Evolutionary conservation across 805 yeast species (phyloP).

Genomic region (Schwanniomyces vanrijiae): DNA sequence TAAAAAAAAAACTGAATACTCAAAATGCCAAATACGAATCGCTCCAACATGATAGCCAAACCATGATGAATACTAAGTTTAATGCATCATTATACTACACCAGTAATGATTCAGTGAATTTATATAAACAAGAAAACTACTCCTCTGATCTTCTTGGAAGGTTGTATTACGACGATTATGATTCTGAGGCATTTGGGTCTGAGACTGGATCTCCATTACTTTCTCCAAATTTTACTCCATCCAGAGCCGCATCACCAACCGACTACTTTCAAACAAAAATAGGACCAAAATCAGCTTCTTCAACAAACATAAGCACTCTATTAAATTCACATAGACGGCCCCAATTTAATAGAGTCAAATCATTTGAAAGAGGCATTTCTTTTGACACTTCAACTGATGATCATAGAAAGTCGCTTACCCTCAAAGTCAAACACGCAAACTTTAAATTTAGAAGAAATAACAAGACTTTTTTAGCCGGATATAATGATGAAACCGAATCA

Average conservation of each 20-base stretch:
- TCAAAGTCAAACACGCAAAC: constrained; percentile 42
- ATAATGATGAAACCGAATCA: constrained; percentile 36
- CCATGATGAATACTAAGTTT: constrained; percentile 35
- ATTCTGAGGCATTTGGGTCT: constrained; percentile 27
- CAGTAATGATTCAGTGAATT: constrained; percentile 36
- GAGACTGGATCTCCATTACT: constrained; percentile 13
- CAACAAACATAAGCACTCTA: constrained; percentile 6
- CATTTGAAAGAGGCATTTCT: constrained; percentile 40
- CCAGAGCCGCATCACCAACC: constrained; percentile 1
- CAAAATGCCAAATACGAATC: constrained; percentile 4
- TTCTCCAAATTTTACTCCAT: constrained; percentile 13
- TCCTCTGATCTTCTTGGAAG: constrained; percentile 42
- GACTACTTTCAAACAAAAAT: constrained; percentile 11
- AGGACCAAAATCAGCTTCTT: constrained; percentile 8
- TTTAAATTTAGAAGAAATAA: constrained; percentile 45
- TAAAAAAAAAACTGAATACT: constrained; percentile 5
- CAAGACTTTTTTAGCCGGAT: constrained; percentile 42
- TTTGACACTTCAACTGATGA: constrained; percentile 38
- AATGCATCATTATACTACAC: constrained; percentile 41
- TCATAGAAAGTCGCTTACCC: constrained; percentile 34
- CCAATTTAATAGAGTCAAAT: constrained; percentile 12
- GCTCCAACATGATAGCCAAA: constrained; percentile 21
- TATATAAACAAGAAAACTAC: constrained; percentile 36
- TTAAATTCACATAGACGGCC: constrained; percentile 10
- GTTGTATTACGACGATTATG: constrained; percentile 43